Evolutionary conservation across 108 stramenopile genomes (phyloP), one percentile per base, ranked within the genome.

Genomic region (Nitzschia putrida): DNA sequence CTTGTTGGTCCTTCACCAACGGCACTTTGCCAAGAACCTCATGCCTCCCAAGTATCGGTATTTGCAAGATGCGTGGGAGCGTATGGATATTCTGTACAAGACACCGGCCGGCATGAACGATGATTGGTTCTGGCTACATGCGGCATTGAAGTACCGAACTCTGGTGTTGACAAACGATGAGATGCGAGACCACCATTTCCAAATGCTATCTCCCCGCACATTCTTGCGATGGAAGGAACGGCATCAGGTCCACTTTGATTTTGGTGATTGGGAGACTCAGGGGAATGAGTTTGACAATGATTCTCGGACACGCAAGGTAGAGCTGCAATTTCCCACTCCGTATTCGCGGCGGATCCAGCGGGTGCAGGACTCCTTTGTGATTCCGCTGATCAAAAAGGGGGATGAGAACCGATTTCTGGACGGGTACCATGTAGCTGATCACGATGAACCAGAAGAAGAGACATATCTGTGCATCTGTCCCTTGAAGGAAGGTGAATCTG

Each of bases 51-150:
- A 81, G 76, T 90, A 80, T 41, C 37, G 50, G 6, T 60, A 65
- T 6, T 66, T 92, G 22, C 73, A 84, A 13, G 54, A 81, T 61
- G 24, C 39, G 37, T 90, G 89, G 92, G 76, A 75, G 21, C 53
- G 79, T 13, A 61, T 61, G 57, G 72, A 75, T 11, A 71, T 83
- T 2, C 66, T 97, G 25, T 96, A 85, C 68, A 69, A 76, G 21
- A 85, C 91, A 26, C 86, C 89, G 0, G 40, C 26, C 7, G 88
- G 91, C 13, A 91, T 88, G 81, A 99, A 99, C 63, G 99, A 99
- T 83, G 99, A 99, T 84, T 98, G 97, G 96, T 99, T 94, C 74
- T 98, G 98, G 98, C 87, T 99, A 73, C 96, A 96, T 64, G 96
- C 97, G 20, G 94, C 95, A 3, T 56, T 97, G 50, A 52, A 75